Conservation (phyloP, 2,329 filamentous ascomycete genomes). For the Cryphonectria nitschkei region DNA sequence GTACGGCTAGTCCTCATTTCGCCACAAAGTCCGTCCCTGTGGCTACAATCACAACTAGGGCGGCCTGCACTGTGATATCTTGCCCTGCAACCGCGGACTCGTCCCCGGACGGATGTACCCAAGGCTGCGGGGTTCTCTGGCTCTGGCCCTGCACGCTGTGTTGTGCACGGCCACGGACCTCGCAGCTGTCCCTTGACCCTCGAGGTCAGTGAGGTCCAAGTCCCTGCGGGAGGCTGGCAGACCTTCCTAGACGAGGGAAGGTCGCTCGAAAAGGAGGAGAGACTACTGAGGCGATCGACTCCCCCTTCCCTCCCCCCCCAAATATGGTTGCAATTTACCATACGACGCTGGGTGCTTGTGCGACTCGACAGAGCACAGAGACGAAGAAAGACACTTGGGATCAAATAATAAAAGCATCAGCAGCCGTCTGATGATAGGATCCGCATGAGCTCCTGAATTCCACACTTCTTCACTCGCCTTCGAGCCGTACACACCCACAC, state of each 20-base stretch:
- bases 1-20: conserved; percentile 16
- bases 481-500: background rate
- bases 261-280: conserved; percentile 8
- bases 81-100: conserved; percentile 12
- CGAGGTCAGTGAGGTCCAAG: conserved; percentile 5
- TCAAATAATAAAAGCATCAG: conserved; percentile 10
- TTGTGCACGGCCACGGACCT: background rate
- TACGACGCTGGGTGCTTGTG: background rate
- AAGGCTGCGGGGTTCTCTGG: conserved; percentile 2
- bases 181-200: background rate
- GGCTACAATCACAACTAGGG: conserved; percentile 12
- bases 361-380: conserved; percentile 3
- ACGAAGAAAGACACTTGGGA: background rate
- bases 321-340: conserved; percentile 18
- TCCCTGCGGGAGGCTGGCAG: conserved; percentile 16
- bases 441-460: conserved; percentile 14
- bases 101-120: background rate
- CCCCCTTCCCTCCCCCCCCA: conserved; percentile 2
- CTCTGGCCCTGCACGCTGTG: background rate
- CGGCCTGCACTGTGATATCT: background rate
- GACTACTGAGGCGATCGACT: conserved; percentile 18
- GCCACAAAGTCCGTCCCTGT: conserved; percentile 12
- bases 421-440: conserved; percentile 13
- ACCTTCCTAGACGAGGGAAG: conserved; percentile 21
- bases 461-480: conserved; percentile 2